Percentiles rank a stretch among this genome's conserved stretches.
phyloP scores from a whole-genome alignment of 2,329 filamentous ascomycete species.

The Fonsecaea monophora region DNA sequence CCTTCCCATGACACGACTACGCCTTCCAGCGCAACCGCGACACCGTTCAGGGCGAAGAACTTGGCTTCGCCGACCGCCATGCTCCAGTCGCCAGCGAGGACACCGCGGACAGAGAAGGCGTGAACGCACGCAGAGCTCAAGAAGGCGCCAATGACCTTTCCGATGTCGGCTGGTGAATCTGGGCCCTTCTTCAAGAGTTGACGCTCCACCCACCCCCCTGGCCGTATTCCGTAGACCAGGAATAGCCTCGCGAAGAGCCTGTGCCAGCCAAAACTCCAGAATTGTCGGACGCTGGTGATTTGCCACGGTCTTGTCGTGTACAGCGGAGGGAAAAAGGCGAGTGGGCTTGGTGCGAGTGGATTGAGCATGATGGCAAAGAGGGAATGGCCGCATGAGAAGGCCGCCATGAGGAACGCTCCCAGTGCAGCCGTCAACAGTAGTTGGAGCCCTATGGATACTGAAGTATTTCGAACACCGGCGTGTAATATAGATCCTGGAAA shows the following conservation, averaged over 20 bases:
- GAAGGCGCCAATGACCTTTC: conserved; percentile 54
- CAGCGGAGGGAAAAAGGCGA: conserved; percentile 55
- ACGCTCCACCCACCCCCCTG: conserved; percentile 52
- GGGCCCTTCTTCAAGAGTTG: conserved; percentile 47
- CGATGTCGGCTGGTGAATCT: conserved; percentile 50
- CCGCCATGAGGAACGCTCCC: conserved; percentile 53
- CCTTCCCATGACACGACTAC: conserved; percentile 45
- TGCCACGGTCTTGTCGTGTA: conserved; percentile 53
- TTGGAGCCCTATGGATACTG: too few species aligned
- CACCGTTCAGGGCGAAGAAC: conserved; percentile 45
- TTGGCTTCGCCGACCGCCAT: conserved; percentile 44
- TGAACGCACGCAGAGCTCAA: conserved; percentile 52
- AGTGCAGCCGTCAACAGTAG: conserved; percentile 49
- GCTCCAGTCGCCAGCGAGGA: conserved; percentile 48
- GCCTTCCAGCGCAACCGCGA: conserved; percentile 45
- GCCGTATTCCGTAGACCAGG: conserved; percentile 55
- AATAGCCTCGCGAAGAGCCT: conserved; percentile 54
- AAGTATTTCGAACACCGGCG: too few species aligned
- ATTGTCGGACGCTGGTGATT: conserved; percentile 48
- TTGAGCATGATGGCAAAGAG: conserved; percentile 50
- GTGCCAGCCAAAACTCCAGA: conserved; percentile 57
- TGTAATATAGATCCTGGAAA: too few species aligned
- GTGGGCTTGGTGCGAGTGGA: conserved; percentile 49
- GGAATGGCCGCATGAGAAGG: conserved; percentile 52
- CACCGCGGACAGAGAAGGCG: conserved; percentile 50